Evolutionary conservation across 2,329 filamentous ascomycete species (phyloP).

Genomic region (Penicillium sp.): DNA sequence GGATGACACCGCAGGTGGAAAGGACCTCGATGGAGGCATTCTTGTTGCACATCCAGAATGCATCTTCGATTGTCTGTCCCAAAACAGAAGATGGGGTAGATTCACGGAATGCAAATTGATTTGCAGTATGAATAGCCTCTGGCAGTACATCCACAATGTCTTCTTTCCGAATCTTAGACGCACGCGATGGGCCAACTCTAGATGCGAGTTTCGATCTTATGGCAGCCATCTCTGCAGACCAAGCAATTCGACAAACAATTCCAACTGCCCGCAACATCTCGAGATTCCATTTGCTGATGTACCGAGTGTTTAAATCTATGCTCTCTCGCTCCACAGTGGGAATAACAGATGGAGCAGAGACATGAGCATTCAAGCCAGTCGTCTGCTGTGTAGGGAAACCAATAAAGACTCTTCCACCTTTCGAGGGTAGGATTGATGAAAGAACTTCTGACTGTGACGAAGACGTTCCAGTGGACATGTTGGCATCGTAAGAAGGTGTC

Average conservation of each 20-base stretch:
- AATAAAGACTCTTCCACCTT: constrained; percentile 90
- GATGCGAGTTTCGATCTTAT: constrained; percentile 61
- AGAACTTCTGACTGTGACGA: constrained; percentile 66
- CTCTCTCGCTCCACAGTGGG: constrained; percentile 96
- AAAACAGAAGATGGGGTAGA: constrained; percentile 85
- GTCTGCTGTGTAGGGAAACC: constrained; percentile 97
- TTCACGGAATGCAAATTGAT: constrained; percentile 83
- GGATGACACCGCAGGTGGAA: constrained; percentile 80
- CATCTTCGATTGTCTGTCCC: constrained; percentile 84
- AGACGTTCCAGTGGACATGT: constrained; percentile 62
- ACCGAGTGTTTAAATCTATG: constrained; percentile 92
- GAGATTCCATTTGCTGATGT: constrained; percentile 91
- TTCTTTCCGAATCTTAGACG: constrained; percentile 57
- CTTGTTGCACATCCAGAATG: constrained; percentile 90
- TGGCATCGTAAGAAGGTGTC: constrained; percentile 86
- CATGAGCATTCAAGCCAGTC: constrained; percentile 87
- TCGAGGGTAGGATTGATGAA: constrained; percentile 81
- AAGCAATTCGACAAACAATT: constrained; percentile 84
- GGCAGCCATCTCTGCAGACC: constrained; percentile 79
- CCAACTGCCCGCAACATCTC: constrained; percentile 90
- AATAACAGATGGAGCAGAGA: constrained; percentile 93
- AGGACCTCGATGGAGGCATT: constrained; percentile 81
- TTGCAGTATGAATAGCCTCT: constrained; percentile 76
- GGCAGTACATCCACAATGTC: constrained; percentile 68
- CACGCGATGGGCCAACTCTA: constrained; percentile 28